These are phyloP conservation scores for Aphanomyces stellatus DNA, from an alignment of 352 stramenopile genomes.

Conservation along the genomic window DNA sequence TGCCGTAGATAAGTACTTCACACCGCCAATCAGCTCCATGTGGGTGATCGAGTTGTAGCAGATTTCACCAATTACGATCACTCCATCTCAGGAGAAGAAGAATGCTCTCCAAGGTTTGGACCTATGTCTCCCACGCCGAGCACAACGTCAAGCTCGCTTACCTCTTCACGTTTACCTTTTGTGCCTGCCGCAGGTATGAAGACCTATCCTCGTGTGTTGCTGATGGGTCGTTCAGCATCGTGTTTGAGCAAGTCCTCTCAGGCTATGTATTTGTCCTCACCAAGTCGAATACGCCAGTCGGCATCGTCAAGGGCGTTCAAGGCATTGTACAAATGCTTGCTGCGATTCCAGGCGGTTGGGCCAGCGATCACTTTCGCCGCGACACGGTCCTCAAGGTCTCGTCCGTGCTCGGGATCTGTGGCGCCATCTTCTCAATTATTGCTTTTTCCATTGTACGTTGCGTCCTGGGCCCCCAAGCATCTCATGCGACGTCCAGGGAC, in stretches of 20 bases:
- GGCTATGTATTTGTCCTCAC: conserved; percentile 76
- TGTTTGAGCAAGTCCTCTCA: conserved; percentile 70
- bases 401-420: conserved; percentile 37
- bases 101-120: background rate
- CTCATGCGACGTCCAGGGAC: conserved; percentile 1
- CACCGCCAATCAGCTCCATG: no score
- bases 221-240: conserved; percentile 38
- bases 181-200: conserved; percentile 41
- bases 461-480: background rate
- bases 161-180: conserved; percentile 61
- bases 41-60: no score
- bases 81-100: background rate
- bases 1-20: no score
- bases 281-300: conserved; percentile 59
- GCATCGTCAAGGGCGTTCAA: conserved; percentile 77
- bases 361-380: conserved; percentile 52
- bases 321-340: conserved; percentile 69
- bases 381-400: conserved; percentile 60
- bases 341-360: conserved; percentile 54
- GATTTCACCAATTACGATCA: background rate
- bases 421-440: conserved; percentile 41
- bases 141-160: conserved; percentile 64
- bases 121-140: conserved; percentile 20
- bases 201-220: no score
- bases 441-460: conserved; percentile 27